phyloP scores from a whole-genome alignment of 768 basidiomycete genomes.

The Suillus variegatus region DNA sequence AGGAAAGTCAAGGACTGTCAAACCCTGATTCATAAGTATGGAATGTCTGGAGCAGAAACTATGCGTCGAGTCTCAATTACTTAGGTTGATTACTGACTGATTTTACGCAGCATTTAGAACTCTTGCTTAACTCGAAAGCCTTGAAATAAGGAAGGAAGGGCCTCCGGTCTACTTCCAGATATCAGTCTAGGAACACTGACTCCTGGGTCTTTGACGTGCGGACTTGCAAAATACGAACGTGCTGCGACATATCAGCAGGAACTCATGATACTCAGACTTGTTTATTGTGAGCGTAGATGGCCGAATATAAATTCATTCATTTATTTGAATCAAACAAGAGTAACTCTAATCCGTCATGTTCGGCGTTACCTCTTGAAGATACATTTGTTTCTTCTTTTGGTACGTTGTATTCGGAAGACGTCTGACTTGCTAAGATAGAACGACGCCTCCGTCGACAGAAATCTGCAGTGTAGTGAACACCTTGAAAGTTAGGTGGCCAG shows the following conservation, averaged over 20 bases:
- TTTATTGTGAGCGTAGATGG: too few species aligned
- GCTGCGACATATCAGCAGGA: background rate
- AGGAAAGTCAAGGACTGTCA: background rate
- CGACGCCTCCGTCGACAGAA: slow-evolving; percentile 5
- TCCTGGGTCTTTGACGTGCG: background rate
- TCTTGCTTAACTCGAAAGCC: too few species aligned
- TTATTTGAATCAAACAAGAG: background rate
- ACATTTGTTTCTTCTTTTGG: background rate
- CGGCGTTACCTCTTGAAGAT: background rate
- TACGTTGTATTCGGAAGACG: background rate
- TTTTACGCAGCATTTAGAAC: background rate
- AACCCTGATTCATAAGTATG: background rate
- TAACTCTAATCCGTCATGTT: background rate
- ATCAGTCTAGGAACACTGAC: background rate
- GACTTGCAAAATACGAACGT: background rate
- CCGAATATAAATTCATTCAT: too few species aligned
- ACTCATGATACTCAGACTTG: too few species aligned
- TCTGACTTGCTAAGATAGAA: background rate
- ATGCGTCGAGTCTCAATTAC: background rate
- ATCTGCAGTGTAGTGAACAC: background rate
- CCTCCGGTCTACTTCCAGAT: background rate
- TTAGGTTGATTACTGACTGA: background rate
- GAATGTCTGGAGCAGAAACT: too few species aligned
- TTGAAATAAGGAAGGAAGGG: background rate
- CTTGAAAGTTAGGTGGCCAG: background rate